Evolutionary conservation across 2,329 filamentous ascomycete genomes (phyloP).

Genomic region (Penicillium sclerotigenum): DNA sequence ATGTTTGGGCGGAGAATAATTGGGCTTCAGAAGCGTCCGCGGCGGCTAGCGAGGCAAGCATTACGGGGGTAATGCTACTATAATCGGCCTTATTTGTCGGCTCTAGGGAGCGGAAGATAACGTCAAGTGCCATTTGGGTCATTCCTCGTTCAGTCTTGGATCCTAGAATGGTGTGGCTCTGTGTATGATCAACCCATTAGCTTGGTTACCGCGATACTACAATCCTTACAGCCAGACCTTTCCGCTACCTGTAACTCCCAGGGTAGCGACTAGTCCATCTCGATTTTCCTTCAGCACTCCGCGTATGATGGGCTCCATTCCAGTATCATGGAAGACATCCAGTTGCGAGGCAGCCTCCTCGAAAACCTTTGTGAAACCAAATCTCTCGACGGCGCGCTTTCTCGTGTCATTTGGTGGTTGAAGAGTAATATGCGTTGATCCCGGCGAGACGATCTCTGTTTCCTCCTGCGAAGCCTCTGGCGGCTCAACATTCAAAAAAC

Average conservation of each 20-base stretch:
- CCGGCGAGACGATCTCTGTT: conserved; percentile 19
- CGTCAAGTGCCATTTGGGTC: conserved; percentile 85
- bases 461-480: conserved; percentile 38
- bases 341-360: conserved; percentile 80
- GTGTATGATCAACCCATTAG: conserved; percentile 10
- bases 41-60: conserved; percentile 70
- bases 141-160: conserved; percentile 81
- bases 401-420: conserved; percentile 79
- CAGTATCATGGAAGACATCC: conserved; percentile 79
- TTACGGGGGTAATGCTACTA: conserved; percentile 51
- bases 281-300: conserved; percentile 80
- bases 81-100: conserved; percentile 65
- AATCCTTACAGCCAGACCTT: conserved; percentile 62
- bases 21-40: conserved; percentile 79
- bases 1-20: conserved; percentile 69
- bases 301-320: conserved; percentile 71
- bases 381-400: conserved; percentile 85
- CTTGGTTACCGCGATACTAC: not conserved
- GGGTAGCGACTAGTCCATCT: conserved; percentile 83
- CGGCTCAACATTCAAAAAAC: conserved; percentile 75
- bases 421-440: conserved; percentile 68
- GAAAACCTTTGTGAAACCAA: conserved; percentile 91
- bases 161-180: conserved; percentile 96
- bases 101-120: conserved; percentile 79
- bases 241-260: conserved; percentile 92